Evolutionary conservation across 495 filamentous ascomycete genomes (phyloP), one percentile per base, ranked within the genome.

Genomic region (Xylaria curta): DNA sequence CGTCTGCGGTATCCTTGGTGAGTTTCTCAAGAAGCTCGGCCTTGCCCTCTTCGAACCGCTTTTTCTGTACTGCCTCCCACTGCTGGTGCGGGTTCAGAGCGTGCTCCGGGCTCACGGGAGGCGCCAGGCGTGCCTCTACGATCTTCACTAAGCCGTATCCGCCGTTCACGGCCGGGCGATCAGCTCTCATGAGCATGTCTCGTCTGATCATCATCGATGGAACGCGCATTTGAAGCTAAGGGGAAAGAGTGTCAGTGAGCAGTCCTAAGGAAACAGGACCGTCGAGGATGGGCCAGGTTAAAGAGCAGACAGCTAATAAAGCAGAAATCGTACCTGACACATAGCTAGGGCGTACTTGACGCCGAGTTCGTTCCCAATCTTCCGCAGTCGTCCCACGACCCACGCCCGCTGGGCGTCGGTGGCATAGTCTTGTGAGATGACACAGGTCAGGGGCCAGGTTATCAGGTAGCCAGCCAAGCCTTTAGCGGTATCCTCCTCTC

Each of bases 201-300:
- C 82, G 78, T 17, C 81, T 81, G 78, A 88, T 87, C 71, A 86
- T 79, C 86, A 87, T 87, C 0, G 82, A 85, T 8, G 86, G 86
- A 63, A 87, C 77, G 59, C 86, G 83, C 49, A 87, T 74, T 71
- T 85, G 77, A 49, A 86, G 78, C 83, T 81, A 68, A 36, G 38
- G 21, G 38, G 13, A 4, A 40, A 6, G 42, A 44, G 10, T 12
- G 10, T 12, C 2, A 33, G 44, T 17, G 36, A 17, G n/a, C 15
- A 46, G 31, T 15, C 24, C 38, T 17, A 15, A 58, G 7, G 13
- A 17, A 26, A 46, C 31, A 59, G 53, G 26, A 17, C 24, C 9
- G 51, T 9, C 24, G 24, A 26, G n/a, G 53, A 12, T 12, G 28
- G 28, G 53, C 13, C 1, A 31, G 49, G 12, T 54, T 24, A 21